Evolutionary conservation across 768 basidiomycete species (phyloP).

Genomic region (Favolaschia claudopus): DNA sequence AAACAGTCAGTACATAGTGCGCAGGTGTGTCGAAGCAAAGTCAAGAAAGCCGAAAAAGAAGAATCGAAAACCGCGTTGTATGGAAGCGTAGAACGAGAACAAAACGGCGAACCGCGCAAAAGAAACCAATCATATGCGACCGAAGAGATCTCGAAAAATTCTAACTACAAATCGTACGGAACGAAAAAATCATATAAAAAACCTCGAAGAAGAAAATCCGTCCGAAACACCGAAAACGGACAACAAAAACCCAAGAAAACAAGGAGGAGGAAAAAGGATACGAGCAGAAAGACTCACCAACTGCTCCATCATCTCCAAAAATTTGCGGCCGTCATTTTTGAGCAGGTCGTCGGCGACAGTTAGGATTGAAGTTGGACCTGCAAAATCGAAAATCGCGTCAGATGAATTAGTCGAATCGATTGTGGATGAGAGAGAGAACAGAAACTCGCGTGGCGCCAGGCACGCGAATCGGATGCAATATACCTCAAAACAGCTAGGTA

Average conservation of each 20-base stretch:
- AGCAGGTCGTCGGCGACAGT: slow-evolving; percentile 98
- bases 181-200: not conserved
- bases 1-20: not conserved
- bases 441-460: too few species aligned
- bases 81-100: too few species aligned
- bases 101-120: too few species aligned
- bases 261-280: not conserved
- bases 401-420: slow-evolving; percentile 12
- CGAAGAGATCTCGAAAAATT: too few species aligned
- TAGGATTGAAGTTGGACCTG: slow-evolving; percentile 91
- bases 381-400: slow-evolving; percentile 28
- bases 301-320: slow-evolving; percentile 99
- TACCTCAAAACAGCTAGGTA: too few species aligned
- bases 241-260: not conserved
- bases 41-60: too few species aligned
- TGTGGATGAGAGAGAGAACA: not conserved
- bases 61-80: too few species aligned
- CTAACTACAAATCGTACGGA: too few species aligned
- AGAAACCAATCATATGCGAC: too few species aligned
- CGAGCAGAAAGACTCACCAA: slow-evolving; percentile 78
- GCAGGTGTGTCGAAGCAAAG: not conserved
- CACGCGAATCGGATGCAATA: too few species aligned
- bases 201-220: not conserved
- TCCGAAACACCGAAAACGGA: slow-evolving; percentile 31
- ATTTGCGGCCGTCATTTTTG: slow-evolving; percentile 98